Conservation (phyloP, 202 grass and related monocot genomes). For the Carex arenaria region DNA sequence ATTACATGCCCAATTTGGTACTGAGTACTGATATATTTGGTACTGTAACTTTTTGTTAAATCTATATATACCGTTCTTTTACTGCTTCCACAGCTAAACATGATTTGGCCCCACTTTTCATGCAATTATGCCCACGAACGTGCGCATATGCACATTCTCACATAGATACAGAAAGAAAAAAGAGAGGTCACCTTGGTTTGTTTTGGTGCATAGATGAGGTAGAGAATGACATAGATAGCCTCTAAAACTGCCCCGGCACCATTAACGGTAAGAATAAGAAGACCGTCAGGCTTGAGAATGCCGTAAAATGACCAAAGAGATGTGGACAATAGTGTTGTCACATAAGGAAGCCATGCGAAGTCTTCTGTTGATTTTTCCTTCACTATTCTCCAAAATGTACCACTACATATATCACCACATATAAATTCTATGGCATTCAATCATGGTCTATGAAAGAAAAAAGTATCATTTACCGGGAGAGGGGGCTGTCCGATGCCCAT, state of each 20-base stretch:
- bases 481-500: too few relatives aligned
- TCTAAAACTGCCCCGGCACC: slow-evolving; percentile 41
- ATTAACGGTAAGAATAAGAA: slow-evolving; percentile 84
- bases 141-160: neutral
- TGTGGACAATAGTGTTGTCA: slow-evolving; percentile 59
- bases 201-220: slow-evolving; percentile 53
- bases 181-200: slow-evolving; percentile 30
- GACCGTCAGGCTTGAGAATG: slow-evolving; percentile 64
- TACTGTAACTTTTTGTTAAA: neutral
- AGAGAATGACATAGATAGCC: slow-evolving; percentile 57
- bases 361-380: slow-evolving; percentile 63
- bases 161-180: neutral
- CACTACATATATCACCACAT: slow-evolving; percentile 15
- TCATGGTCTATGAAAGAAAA: neutral
- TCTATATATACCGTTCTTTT: neutral
- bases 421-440: neutral
- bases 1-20: neutral
- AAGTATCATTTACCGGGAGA: too few relatives aligned
- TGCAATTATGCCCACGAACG: neutral
- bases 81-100: neutral
- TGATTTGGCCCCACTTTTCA: neutral
- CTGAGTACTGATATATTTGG: neutral
- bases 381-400: slow-evolving; percentile 73
- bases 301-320: slow-evolving; percentile 89
- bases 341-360: slow-evolving; percentile 77